Evolutionary conservation across 768 basidiomycete species (phyloP).

Genomic region (Cantharellus cinnabarinus): DNA sequence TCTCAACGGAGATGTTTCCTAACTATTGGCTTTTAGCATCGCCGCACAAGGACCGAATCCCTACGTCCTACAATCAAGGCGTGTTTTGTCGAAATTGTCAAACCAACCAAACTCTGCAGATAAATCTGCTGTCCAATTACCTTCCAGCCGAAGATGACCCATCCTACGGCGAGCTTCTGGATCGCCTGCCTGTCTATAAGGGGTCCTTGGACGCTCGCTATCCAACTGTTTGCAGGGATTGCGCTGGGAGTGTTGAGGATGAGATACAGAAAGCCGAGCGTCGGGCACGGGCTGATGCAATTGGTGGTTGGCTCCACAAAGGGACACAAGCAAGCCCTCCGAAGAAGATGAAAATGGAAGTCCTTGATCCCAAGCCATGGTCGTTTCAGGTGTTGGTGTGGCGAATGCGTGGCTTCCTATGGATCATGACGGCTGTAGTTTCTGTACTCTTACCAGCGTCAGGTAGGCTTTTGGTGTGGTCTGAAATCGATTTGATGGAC

Average conservation of each 20-base stretch:
- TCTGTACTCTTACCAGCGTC: slow-evolving; percentile 24
- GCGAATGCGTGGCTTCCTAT: slow-evolving; percentile 49
- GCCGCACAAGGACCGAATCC: slow-evolving; percentile 47
- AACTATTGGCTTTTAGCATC: slow-evolving; percentile 27
- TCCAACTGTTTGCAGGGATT: slow-evolving; percentile 64
- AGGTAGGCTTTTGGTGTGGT: slow-evolving; percentile 26
- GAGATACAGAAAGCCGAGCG: slow-evolving; percentile 58
- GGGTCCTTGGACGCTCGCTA: slow-evolving; percentile 61
- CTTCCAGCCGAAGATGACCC: slow-evolving; percentile 69
- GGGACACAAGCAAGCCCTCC: slow-evolving; percentile 14
- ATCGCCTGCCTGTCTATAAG: slow-evolving; percentile 48
- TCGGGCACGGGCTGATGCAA: slow-evolving; percentile 59
- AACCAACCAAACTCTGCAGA: slow-evolving; percentile 77
- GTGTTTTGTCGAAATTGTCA: slow-evolving; percentile 71
- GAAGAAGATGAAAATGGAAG: background rate
- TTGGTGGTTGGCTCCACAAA: slow-evolving; percentile 47
- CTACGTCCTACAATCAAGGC: slow-evolving; percentile 26
- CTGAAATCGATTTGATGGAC: slow-evolving; percentile 20
- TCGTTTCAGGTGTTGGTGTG: slow-evolving; percentile 28
- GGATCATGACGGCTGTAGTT: slow-evolving; percentile 28
- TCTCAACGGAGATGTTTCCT: background rate
- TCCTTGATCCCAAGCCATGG: background rate
- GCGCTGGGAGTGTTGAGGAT: slow-evolving; percentile 62
- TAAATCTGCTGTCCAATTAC: slow-evolving; percentile 78
- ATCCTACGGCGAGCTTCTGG: slow-evolving; percentile 42